Evolutionary conservation across 169 alveolate genomes (phyloP), one percentile per base, ranked within the genome.

Genomic region (Cyclospora cayetanensis): DNA sequence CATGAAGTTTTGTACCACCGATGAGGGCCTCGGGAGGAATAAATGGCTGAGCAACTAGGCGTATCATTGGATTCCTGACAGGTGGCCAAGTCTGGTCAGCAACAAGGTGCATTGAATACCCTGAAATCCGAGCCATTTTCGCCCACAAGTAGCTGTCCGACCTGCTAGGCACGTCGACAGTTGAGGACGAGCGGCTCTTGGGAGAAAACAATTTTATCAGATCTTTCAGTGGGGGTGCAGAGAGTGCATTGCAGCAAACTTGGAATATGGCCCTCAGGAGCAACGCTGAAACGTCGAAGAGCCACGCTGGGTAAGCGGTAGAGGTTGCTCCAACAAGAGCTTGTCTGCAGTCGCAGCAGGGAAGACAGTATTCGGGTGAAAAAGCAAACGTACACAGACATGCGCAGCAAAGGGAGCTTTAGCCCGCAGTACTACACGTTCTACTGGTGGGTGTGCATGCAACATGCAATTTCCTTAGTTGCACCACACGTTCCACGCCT

Each of bases 71-170:
- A n/a, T 79, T 72, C 50, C 88, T 79, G 1, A 79, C 25, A 2
- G 88, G 88, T 1, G 88, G 88, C 88, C 88, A 79, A 34, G 88
- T 55, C 22, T 50, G 66, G 35, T 79, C 88, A 52, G 20, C 34
- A 46, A 79, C 65, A 2, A 79, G 88, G 20, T 79, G 88, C 88
- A 79, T 50, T 50, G 88, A 68, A 50, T 79, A 79, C 3, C 88
- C 88, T 39, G 88, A 79, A 4, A 79, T 50, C 72, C 88, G 88
- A 34, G 88, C 88, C 88, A 79, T 79, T 25, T 79, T 79, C 43
- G 88, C 88, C 88, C 88, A 79, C 31, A 79, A 42, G 31, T 79
- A 79, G 88, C 88, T 46, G 70, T 79, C 88, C 18, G 88, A 43
- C 41, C 88, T 79, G 88, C 88, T 29, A 11, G 88, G 88, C 70